A percentile compares a stretch with the other conserved stretches of the same genome.
Evolutionary conservation across 768 basidiomycete species (phyloP).

Genomic region (Termitomyces sp.): DNA sequence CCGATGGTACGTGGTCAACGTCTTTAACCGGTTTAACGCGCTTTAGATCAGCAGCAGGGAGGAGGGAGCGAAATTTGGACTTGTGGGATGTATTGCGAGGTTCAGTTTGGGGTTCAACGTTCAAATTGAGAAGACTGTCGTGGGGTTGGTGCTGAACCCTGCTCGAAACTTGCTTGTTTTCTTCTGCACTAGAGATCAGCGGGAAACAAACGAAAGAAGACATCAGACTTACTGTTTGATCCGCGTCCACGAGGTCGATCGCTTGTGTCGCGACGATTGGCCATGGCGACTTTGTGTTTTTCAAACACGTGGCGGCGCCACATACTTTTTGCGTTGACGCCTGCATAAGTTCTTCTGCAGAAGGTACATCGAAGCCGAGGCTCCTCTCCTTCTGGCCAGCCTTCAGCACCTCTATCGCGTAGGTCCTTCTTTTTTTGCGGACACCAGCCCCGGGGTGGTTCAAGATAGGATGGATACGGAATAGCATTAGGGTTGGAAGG

Average conservation of each 20-base stretch:
- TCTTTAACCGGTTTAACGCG: slow-evolving; percentile 17
- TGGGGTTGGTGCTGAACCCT: slow-evolving; percentile 30
- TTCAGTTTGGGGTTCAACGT: slow-evolving; percentile 34
- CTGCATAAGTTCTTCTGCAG: slow-evolving; percentile 77
- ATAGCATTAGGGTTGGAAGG: slow-evolving; percentile 48
- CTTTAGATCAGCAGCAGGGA: slow-evolving; percentile 19
- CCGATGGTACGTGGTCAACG: slow-evolving; percentile 10
- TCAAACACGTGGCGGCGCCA: slow-evolving; percentile 87
- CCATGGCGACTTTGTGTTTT: slow-evolving; percentile 88
- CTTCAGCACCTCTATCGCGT: slow-evolving; percentile 61
- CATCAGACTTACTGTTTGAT: slow-evolving; percentile 51
- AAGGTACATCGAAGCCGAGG: slow-evolving; percentile 80
- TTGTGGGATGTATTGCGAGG: slow-evolving; percentile 31
- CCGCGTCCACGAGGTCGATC: slow-evolving; percentile 61
- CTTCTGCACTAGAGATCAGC: slow-evolving; percentile 34
- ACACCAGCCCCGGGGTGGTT: slow-evolving; percentile 84
- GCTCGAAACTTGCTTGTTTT: slow-evolving; percentile 39
- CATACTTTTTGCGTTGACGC: slow-evolving; percentile 89
- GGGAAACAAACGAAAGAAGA: background rate
- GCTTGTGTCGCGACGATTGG: slow-evolving; percentile 70
- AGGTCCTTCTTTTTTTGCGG: slow-evolving; percentile 80
- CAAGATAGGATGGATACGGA: slow-evolving; percentile 69
- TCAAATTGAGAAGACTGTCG: slow-evolving; percentile 37
- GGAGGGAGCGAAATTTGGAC: slow-evolving; percentile 38
- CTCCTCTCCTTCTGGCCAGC: slow-evolving; percentile 79